A percentile compares a stretch with the other conserved stretches of the same genome.
phyloP scores from a whole-genome alignment of 257 asterid species.

The Ehretia macrophylla region DNA sequence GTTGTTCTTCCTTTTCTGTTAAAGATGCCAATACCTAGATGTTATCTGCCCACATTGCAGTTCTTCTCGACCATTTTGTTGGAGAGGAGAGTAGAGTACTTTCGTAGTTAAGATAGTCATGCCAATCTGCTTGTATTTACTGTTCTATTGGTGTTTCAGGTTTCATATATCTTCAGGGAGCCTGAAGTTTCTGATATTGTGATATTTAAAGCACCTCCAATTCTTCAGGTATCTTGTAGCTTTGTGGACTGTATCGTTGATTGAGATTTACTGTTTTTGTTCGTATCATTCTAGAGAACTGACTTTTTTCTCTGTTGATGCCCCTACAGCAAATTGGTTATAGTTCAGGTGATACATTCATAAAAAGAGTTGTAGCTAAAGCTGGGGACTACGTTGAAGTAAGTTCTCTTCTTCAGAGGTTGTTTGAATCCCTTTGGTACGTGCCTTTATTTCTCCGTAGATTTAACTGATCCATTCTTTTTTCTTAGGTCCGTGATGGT shows the following conservation, averaged over 20 bases:
- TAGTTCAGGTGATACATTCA: constrained; percentile 67
- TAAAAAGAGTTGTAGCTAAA: constrained; percentile 86
- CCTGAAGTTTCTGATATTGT: constrained; percentile 86
- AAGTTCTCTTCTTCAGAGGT: constrained; percentile 13
- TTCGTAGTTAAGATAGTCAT: too few relatives aligned
- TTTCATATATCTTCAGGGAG: constrained; percentile 75
- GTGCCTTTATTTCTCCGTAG: background rate
- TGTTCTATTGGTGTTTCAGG: constrained; percentile 37
- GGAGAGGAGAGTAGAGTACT: background rate
- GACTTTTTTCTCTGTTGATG: constrained; percentile 12
- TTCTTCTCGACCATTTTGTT: background rate
- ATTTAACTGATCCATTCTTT: background rate
- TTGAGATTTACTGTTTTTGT: background rate
- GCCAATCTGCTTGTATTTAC: too few relatives aligned
- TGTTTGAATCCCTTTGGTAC: background rate
- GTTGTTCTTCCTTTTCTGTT: too few relatives aligned
- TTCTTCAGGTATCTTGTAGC: constrained; percentile 58
- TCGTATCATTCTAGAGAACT: constrained; percentile 2
- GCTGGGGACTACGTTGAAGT: constrained; percentile 92
- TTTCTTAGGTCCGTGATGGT: constrained; percentile 65
- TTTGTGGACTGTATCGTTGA: constrained; percentile 5
- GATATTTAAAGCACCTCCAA: constrained; percentile 77
- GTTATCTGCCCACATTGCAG: too few relatives aligned
- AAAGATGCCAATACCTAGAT: too few relatives aligned
- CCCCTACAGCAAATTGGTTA: constrained; percentile 60